Percentiles rank a stretch among this genome's conserved stretches.
Conservation (phyloP, 305 asterid species). For the Vinca major region DNA sequence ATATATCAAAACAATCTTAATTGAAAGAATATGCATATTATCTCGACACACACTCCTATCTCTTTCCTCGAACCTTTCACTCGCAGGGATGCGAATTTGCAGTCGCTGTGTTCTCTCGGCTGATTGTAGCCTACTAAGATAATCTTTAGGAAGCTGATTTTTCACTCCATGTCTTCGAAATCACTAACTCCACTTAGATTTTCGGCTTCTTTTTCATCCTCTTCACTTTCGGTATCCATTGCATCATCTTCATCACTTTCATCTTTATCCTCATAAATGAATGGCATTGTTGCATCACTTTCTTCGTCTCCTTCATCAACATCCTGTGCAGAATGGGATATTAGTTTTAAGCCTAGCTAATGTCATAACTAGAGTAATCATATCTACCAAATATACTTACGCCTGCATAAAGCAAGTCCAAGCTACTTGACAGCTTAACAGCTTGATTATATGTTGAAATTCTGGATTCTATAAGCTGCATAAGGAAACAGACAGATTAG, state of each 20-base stretch:
- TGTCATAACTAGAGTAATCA: not conserved
- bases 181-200: slow-evolving; percentile 41
- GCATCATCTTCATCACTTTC: slow-evolving; percentile 55
- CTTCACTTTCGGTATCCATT: slow-evolving; percentile 52
- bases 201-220: slow-evolving; percentile 36
- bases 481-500: not conserved
- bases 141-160: too few species aligned
- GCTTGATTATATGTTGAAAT: slow-evolving; percentile 52
- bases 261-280: slow-evolving; percentile 54
- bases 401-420: slow-evolving; percentile 71
- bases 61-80: too few species aligned
- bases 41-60: too few species aligned
- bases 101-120: too few species aligned
- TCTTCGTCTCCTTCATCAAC: slow-evolving; percentile 54
- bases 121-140: too few species aligned
- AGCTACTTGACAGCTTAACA: slow-evolving; percentile 56
- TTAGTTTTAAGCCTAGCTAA: not conserved
- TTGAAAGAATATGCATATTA: too few species aligned
- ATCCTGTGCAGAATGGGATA: slow-evolving; percentile 26
- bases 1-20: too few species aligned
- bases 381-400: slow-evolving; percentile 27
- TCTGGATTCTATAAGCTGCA: slow-evolving; percentile 84
- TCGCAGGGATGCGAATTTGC: too few species aligned
- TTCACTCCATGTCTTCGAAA: slow-evolving; percentile 27
- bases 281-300: slow-evolving; percentile 32